Conservation (phyloP, 495 filamentous ascomycete species). For the Mycothermus thermophilus region DNA sequence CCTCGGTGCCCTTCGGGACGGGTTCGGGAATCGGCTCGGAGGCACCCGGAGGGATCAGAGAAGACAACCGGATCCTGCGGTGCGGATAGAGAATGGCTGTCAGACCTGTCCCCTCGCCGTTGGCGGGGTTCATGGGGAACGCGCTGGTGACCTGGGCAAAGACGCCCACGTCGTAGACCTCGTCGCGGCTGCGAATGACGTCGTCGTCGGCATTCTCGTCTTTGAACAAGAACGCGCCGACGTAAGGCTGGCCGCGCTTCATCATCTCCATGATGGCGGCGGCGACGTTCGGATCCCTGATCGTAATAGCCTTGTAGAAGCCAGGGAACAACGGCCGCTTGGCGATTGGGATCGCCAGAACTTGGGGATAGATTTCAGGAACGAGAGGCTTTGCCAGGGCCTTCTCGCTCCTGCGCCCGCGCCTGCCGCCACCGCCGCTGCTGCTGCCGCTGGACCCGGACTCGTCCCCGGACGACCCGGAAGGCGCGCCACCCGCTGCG, state of each 20-base stretch:
- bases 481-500: conserved; percentile 24
- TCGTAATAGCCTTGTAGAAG: conserved; percentile 97
- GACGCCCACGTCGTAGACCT: conserved; percentile 89
- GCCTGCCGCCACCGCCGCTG: conserved; percentile 33
- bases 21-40: conserved; percentile 42
- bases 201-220: conserved; percentile 89
- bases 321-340: conserved; percentile 92
- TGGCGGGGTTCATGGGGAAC: conserved; percentile 51
- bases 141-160: conserved; percentile 96
- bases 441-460: conserved; percentile 34
- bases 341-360: conserved; percentile 97
- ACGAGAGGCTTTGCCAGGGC: conserved; percentile 74
- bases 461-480: conserved; percentile 31
- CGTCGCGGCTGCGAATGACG: conserved; percentile 69
- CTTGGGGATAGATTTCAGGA: conserved; percentile 92
- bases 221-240: conserved; percentile 93
- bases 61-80: conserved; percentile 79
- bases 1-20: conserved; percentile 30
- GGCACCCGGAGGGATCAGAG: conserved; percentile 52
- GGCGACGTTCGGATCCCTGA: conserved; percentile 78
- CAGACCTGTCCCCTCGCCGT: conserved; percentile 61
- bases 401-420: conserved; percentile 57
- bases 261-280: conserved; percentile 90
- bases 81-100: conserved; percentile 94
- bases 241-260: conserved; percentile 94